phyloP scores from a whole-genome alignment of 2,329 filamentous ascomycete species.

The Aspergillus japonicus region DNA sequence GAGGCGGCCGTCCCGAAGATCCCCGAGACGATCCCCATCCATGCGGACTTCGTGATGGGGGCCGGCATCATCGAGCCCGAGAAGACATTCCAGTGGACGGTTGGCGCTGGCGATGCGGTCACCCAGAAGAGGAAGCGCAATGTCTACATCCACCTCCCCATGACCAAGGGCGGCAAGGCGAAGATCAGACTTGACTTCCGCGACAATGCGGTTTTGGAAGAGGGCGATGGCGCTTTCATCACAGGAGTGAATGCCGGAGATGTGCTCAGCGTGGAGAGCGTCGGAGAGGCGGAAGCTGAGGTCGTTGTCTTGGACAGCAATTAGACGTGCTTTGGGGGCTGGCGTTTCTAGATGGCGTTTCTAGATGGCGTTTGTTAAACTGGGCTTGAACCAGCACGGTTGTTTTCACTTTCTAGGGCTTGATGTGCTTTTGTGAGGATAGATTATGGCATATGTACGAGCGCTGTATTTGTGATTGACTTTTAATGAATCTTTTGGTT shows the following conservation, averaged over 20 bases:
- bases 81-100: slow-evolving; percentile 66
- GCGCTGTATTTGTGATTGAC: not conserved
- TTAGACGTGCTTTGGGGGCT: slow-evolving; percentile 29
- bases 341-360: not conserved
- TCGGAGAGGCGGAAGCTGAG: slow-evolving; percentile 68
- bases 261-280: slow-evolving; percentile 63
- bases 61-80: slow-evolving; percentile 70
- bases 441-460: not conserved
- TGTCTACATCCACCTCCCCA: slow-evolving; percentile 77
- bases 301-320: slow-evolving; percentile 67
- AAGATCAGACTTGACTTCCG: slow-evolving; percentile 67
- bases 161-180: slow-evolving; percentile 72
- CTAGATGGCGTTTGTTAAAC: not conserved
- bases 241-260: slow-evolving; percentile 64
- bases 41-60: slow-evolving; percentile 81
- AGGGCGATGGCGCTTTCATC: slow-evolving; percentile 81
- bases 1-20: slow-evolving; percentile 61
- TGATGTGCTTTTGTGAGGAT: not conserved
- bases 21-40: slow-evolving; percentile 72
- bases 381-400: not conserved
- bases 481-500: not conserved
- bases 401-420: not conserved
- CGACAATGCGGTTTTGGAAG: slow-evolving; percentile 65
- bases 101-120: slow-evolving; percentile 55
- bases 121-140: slow-evolving; percentile 56